A percentile compares a stretch with the other conserved stretches of the same genome.
Evolutionary conservation across 2,329 filamentous ascomycete genomes (phyloP).

Genomic region (Alternaria longipes): DNA sequence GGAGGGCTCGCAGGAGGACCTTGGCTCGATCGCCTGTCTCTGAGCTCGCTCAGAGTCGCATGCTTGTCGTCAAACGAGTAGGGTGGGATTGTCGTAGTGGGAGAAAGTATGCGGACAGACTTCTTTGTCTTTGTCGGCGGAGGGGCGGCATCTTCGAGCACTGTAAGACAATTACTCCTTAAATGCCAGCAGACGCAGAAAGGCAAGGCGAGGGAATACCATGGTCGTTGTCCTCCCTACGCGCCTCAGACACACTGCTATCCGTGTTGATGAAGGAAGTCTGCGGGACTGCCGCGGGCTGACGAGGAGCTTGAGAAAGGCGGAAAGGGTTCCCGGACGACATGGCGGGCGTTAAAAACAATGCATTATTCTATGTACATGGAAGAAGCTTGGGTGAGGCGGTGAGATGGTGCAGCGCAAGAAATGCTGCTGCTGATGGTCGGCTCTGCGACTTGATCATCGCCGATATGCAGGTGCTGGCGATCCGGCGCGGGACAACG

Average conservation of each 20-base stretch:
- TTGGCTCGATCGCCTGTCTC: constrained; percentile 26
- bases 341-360: constrained; percentile 49
- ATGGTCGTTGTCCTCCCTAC: constrained; percentile 33
- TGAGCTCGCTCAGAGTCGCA: constrained; percentile 24
- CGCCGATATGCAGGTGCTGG: constrained; percentile 30
- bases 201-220: constrained; percentile 44
- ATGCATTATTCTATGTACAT: constrained; percentile 54
- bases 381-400: constrained; percentile 34
- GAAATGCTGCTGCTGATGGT: constrained; percentile 35
- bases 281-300: constrained; percentile 34
- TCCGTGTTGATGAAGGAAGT: constrained; percentile 40
- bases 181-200: constrained; percentile 31
- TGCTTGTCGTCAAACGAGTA: constrained; percentile 40
- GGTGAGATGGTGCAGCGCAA: constrained; percentile 27
- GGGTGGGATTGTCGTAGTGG: constrained; percentile 49
- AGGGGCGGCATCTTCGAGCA: constrained; percentile 34
- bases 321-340: constrained; percentile 53
- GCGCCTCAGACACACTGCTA: constrained; percentile 33
- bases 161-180: constrained; percentile 49
- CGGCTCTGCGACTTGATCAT: constrained; percentile 22
- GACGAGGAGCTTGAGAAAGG: constrained; percentile 41
- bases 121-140: constrained; percentile 62
- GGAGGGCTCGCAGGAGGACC: constrained; percentile 29
- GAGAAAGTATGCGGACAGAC: constrained; percentile 63
- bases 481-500: constrained; percentile 34